Conservation (phyloP, 208 protist genomes). For the Entamoeba histolytica region DNA sequence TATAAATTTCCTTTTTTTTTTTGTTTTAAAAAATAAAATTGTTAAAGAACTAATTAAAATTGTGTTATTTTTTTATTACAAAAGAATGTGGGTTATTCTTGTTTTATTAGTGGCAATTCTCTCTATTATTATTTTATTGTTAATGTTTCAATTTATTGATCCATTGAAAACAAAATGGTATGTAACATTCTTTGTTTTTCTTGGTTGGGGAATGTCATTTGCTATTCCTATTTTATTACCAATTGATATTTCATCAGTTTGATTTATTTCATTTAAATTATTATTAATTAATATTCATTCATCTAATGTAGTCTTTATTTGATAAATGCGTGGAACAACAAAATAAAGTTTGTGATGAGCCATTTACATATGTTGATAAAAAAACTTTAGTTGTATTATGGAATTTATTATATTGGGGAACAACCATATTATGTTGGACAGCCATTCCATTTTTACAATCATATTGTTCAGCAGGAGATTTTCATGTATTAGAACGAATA, state of each 20-base stretch:
- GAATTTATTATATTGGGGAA: background rate
- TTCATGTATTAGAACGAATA: background rate
- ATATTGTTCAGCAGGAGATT: background rate
- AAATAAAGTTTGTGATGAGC: background rate
- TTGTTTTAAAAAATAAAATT: too few relatives aligned
- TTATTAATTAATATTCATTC: background rate
- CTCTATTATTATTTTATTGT: background rate
- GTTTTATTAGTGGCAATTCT: background rate
- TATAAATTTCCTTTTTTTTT: too few relatives aligned
- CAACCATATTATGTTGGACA: background rate
- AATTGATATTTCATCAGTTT: background rate
- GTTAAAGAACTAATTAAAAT: too few relatives aligned
- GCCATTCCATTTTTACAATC: background rate
- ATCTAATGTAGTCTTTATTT: background rate
- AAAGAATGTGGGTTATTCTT: background rate
- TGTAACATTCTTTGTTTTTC: background rate
- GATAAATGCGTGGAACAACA: background rate
- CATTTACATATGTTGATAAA: background rate
- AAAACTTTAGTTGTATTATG: background rate
- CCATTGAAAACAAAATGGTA: background rate
- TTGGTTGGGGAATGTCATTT: background rate
- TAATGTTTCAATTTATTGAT: background rate
- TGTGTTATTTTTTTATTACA: background rate
- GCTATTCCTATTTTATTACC: background rate
- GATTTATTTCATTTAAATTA: background rate